These are phyloP conservation scores for Pseudocohnilembus persalinus DNA, from an alignment of 169 alveolate genomes.

Conservation along the genomic window DNA sequence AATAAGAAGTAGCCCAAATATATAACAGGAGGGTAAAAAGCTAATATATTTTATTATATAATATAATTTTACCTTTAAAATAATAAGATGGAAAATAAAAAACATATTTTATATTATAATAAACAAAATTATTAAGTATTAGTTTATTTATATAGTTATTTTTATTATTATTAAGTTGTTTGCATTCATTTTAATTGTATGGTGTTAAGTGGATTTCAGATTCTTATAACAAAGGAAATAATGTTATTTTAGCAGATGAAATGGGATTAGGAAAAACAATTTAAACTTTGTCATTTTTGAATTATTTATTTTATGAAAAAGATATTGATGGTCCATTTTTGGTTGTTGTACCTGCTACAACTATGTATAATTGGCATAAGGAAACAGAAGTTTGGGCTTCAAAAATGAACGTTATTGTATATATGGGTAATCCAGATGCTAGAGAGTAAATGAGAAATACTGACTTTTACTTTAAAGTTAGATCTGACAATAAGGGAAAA, in stretches of 20 bases:
- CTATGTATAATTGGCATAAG: slow-evolving; percentile 65
- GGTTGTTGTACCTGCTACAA: slow-evolving; percentile 67
- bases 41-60: background rate
- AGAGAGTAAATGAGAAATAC: slow-evolving; percentile 39
- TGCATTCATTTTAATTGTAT: slow-evolving; percentile 60
- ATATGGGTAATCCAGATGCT: slow-evolving; percentile 29
- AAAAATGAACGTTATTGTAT: slow-evolving; percentile 49
- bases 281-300: slow-evolving; percentile 54
- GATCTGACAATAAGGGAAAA: slow-evolving; percentile 8
- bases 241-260: slow-evolving; percentile 83
- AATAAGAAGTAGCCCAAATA: slow-evolving; percentile 1
- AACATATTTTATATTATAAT: too few species aligned
- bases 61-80: slow-evolving; percentile 17
- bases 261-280: slow-evolving; percentile 87
- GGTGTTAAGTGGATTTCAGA: slow-evolving; percentile 77
- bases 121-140: background rate
- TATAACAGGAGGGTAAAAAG: slow-evolving; percentile 20
- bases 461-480: slow-evolving; percentile 43
- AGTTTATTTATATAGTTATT: background rate
- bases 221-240: slow-evolving; percentile 59
- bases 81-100: too few species aligned
- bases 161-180: background rate
- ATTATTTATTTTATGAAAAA: slow-evolving; percentile 41
- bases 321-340: slow-evolving; percentile 63
- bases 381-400: slow-evolving; percentile 72